Evolutionary conservation across 73 alveolate species (phyloP).

Genomic region (Stentor coeruleus): DNA sequence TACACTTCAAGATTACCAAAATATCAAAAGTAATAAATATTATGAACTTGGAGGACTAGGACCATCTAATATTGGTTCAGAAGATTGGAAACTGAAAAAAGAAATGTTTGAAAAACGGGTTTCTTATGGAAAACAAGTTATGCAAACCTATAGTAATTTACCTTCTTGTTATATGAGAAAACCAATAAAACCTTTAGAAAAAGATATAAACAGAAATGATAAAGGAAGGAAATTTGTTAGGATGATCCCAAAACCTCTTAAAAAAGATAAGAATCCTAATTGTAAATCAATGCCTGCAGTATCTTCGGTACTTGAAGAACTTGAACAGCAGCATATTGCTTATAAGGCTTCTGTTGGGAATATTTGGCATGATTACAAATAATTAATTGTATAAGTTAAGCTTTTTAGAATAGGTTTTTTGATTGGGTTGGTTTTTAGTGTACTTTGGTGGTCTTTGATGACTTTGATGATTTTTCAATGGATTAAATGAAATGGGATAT

Average conservation of each 20-base stretch:
- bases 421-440: conserved; percentile 19
- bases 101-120: neutral
- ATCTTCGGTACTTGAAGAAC: neutral
- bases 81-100: conserved; percentile 4
- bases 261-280: neutral
- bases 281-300: too few relatives aligned
- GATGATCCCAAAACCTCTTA: conserved; percentile 10
- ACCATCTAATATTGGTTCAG: conserved; percentile 3
- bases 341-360: neutral
- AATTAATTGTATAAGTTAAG: neutral
- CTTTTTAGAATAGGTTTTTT: too few relatives aligned
- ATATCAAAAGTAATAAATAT: neutral
- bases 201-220: neutral
- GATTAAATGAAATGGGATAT: conserved; percentile 49
- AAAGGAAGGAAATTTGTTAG: conserved; percentile 6
- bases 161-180: neutral
- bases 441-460: conserved; percentile 49
- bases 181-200: neutral
- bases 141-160: neutral
- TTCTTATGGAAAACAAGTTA: neutral
- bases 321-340: neutral
- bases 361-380: neutral
- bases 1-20: neutral
- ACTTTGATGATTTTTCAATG: conserved; percentile 45
- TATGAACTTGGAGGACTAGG: conserved; percentile 22